Percentiles rank a stretch among this genome's conserved stretches.
Evolutionary conservation across 257 asterid genomes (phyloP).

Genomic region (Solanum etuberosum): DNA sequence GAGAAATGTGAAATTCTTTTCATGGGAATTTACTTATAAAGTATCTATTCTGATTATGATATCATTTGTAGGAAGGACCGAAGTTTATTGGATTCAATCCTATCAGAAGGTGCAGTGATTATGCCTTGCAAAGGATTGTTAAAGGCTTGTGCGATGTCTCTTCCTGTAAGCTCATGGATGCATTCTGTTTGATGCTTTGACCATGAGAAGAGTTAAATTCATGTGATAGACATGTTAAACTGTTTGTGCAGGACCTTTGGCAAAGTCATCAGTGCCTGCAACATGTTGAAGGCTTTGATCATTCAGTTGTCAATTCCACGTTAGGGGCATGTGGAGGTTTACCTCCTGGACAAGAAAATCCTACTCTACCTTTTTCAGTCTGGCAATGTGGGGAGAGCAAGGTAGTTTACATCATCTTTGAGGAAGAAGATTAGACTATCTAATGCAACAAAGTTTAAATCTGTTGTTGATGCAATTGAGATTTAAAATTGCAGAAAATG

Average conservation of each 20-base stretch:
- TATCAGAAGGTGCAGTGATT: constrained; percentile 47
- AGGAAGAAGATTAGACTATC: background rate
- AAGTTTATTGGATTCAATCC: constrained; percentile 46
- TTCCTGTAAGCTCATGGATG: constrained; percentile 52
- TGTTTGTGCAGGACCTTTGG: constrained; percentile 69
- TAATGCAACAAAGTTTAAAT: background rate
- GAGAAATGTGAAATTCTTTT: background rate
- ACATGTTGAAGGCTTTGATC: constrained; percentile 81
- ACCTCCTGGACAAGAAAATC: constrained; percentile 47
- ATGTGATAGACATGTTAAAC: constrained; percentile 1
- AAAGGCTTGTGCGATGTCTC: constrained; percentile 77
- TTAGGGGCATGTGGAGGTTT: constrained; percentile 85
- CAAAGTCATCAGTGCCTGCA: constrained; percentile 65
- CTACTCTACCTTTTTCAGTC: constrained; percentile 54
- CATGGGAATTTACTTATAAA: background rate
- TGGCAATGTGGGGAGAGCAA: constrained; percentile 86
- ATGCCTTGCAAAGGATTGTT: constrained; percentile 85
- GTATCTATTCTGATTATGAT: background rate
- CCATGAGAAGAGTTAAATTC: background rate
- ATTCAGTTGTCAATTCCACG: constrained; percentile 53
- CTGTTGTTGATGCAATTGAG: background rate
- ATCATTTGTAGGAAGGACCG: constrained; percentile 59
- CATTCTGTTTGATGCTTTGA: background rate
- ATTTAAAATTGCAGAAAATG: constrained; percentile 42
- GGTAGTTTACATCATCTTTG: constrained; percentile 27